phyloP scores from a whole-genome alignment of 768 basidiomycete species.

The Melanogaster broomeanus region DNA sequence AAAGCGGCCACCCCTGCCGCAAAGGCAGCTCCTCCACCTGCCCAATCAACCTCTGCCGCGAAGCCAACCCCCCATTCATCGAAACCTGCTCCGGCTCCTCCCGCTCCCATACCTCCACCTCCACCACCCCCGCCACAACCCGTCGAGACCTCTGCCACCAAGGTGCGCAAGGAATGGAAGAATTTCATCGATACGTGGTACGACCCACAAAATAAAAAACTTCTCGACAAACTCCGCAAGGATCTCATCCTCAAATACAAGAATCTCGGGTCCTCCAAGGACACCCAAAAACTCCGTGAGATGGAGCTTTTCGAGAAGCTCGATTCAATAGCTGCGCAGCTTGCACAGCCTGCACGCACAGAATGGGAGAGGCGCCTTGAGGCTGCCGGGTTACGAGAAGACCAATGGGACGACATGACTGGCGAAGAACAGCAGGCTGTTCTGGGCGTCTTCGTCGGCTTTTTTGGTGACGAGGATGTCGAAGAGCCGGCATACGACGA shows the following conservation, averaged over 20 bases:
- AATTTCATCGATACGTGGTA: slow-evolving; percentile 31
- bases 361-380: slow-evolving; percentile 37
- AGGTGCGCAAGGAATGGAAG: slow-evolving; percentile 33
- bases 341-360: slow-evolving; percentile 30
- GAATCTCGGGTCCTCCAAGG: slow-evolving; percentile 19
- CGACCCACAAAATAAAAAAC: slow-evolving; percentile 30
- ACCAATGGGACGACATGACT: slow-evolving; percentile 34
- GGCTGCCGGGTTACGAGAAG: slow-evolving; percentile 28
- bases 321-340: slow-evolving; percentile 20
- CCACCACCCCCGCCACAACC: slow-evolving; percentile 18
- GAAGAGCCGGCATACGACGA: slow-evolving; percentile 18
- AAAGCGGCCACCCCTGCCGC: slow-evolving; percentile 12
- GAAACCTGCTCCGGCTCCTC: slow-evolving; percentile 7
- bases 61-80: slow-evolving; percentile 7
- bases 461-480: slow-evolving; percentile 29
- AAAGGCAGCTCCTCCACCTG: slow-evolving; percentile 15
- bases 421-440: slow-evolving; percentile 33
- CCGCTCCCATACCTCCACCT: slow-evolving; percentile 1
- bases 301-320: slow-evolving; percentile 29
- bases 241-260: slow-evolving; percentile 35
- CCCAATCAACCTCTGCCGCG: background rate
- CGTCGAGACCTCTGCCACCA: slow-evolving; percentile 20
- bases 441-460: slow-evolving; percentile 29
- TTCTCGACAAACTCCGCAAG: slow-evolving; percentile 30
- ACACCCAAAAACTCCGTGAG: slow-evolving; percentile 30